Evolutionary conservation across 2,329 filamentous ascomycete species (phyloP), one percentile per base, ranked within the genome.

Genomic region (Cladosporium sp.): DNA sequence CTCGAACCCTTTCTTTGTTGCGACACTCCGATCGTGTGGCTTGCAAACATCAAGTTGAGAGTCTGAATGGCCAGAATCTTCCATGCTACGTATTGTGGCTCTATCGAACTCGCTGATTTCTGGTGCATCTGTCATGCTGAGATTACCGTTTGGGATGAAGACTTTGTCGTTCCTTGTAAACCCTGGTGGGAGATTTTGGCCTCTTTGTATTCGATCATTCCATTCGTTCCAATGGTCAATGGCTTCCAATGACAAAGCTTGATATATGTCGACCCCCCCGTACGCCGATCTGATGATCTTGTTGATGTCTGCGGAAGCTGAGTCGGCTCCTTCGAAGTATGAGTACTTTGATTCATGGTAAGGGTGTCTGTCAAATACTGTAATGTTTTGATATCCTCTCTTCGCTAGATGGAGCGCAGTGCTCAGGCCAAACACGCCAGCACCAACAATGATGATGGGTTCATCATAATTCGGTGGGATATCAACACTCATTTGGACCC

Each of bases 401-500:
- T 45, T 42, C 13, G 55, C 35, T 2, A 64, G 62, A 28, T 62
- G 56, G 4, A 62, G 32, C 19, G 74, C 74, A 6, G 72, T 73
- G 17, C 68, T 71, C 44, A 74, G 62, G 35, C 74, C 74, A 24
- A 76, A 71, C 44, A 76, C 75, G 19, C 74, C 74, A 35, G 70
- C 69, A 35, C 74, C 74, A 6, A 77, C 62, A 39, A 77, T 74
- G 28, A 45, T 24, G 20, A 45, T 45, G 12, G 12, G 12, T 13
- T 13, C 12, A 17, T 37, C 35, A 4, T 5, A 4, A 4, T 5
- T 13, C 35, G 35, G 35, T 13, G 35, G 40, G 4, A 4, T 28
- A 9, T 28, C 25, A 9, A 28, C 25, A 28, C 25, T 28, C 25
- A 28, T 28, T 9, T 28, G 4, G 25, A 9, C 25, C 9, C 25